Conservation (phyloP, 2,329 filamentous ascomycete genomes). For the Ascochyta viciae-villosae region DNA sequence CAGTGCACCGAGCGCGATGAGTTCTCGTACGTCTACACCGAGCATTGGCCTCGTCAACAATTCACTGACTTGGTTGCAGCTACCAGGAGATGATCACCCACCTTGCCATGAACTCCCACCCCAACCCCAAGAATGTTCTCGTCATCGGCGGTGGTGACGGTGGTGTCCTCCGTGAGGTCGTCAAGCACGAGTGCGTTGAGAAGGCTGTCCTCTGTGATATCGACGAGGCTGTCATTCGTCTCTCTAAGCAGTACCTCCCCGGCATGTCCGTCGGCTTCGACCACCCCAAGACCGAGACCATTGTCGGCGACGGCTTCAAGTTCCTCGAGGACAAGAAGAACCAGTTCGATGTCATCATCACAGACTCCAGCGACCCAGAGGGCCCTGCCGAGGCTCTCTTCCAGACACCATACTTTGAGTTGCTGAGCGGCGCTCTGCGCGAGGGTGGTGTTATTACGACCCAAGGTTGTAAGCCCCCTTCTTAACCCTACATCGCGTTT, state of each 20-base stretch:
- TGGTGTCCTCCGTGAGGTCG: constrained; percentile 95
- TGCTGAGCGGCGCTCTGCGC: constrained; percentile 85
- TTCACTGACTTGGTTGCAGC: constrained; percentile 45
- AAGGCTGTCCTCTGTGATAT: constrained; percentile 98
- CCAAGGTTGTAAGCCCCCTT: constrained; percentile 97
- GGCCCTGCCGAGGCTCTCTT: constrained; percentile 95
- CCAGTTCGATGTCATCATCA: constrained; percentile 99
- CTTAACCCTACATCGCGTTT: constrained; percentile 44
- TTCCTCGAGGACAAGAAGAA: constrained; percentile 97
- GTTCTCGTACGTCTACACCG: constrained; percentile 71
- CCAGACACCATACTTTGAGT: constrained; percentile 98
- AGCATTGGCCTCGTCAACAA: not conserved
- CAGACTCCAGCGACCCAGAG: constrained; percentile 96
- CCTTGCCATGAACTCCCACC: constrained; percentile 97
- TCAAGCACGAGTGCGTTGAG: constrained; percentile 98
- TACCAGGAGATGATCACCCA: constrained; percentile 99
- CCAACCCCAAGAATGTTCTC: constrained; percentile 96
- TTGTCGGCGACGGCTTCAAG: constrained; percentile 98
- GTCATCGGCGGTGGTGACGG: constrained; percentile 98
- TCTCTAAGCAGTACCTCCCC: constrained; percentile 97
- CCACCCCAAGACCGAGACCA: constrained; percentile 90
- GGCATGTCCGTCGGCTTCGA: constrained; percentile 92
- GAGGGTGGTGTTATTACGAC: constrained; percentile 98
- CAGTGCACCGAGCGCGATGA: constrained; percentile 98
- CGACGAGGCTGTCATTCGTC: constrained; percentile 97